Evolutionary conservation across 352 stramenopile species (phyloP).

Genomic region (Elongisporangium senticosum): DNA sequence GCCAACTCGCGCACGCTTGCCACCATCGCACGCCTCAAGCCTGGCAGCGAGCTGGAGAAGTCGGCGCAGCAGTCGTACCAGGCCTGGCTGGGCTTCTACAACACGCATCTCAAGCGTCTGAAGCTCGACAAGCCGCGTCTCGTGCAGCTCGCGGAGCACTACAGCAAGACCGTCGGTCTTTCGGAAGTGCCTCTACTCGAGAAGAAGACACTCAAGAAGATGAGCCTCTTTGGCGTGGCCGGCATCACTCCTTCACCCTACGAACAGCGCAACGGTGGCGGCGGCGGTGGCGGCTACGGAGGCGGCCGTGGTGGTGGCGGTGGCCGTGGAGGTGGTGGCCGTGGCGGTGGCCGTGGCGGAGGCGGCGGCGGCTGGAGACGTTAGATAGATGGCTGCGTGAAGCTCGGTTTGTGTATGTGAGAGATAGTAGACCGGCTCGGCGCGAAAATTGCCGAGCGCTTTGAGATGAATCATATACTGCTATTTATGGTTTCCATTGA

Average conservation of each 20-base stretch:
- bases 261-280: slow-evolving; percentile 19
- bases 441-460: neutral
- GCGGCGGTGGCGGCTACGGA: slow-evolving; percentile 7
- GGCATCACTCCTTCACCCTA: slow-evolving; percentile 54
- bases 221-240: slow-evolving; percentile 78
- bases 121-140: slow-evolving; percentile 40
- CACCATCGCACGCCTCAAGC: slow-evolving; percentile 35
- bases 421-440: neutral
- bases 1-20: slow-evolving; percentile 17
- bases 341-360: slow-evolving; percentile 7
- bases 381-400: neutral
- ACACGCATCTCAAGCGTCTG: slow-evolving; percentile 57
- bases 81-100: slow-evolving; percentile 95
- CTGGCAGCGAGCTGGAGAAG: slow-evolving; percentile 58
- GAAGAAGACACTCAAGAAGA: slow-evolving; percentile 80
- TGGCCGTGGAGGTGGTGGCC: slow-evolving; percentile 6
- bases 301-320: slow-evolving; percentile 6
- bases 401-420: neutral
- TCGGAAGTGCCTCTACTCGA: slow-evolving; percentile 72
- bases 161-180: slow-evolving; percentile 46
- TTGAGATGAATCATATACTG: neutral
- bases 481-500: neutral
- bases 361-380: slow-evolving; percentile 4
- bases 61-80: slow-evolving; percentile 88
- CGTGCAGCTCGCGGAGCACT: slow-evolving; percentile 74